Conservation (phyloP, 2,329 filamentous ascomycete genomes). For the Rosellinia necatrix region DNA sequence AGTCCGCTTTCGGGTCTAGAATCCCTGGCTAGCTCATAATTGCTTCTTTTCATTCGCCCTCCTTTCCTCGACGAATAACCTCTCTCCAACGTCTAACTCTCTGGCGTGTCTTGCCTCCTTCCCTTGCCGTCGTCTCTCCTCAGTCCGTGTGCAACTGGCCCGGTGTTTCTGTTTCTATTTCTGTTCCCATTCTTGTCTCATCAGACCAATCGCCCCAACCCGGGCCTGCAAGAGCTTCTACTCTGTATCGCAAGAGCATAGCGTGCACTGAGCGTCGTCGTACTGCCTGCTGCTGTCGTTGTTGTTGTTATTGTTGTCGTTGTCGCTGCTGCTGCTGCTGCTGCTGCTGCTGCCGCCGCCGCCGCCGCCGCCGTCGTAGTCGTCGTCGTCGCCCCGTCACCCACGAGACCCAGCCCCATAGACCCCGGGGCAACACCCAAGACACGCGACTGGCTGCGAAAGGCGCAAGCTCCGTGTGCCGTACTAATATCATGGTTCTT, state of each 20-base stretch:
- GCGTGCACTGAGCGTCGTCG: background rate
- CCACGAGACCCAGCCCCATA: background rate
- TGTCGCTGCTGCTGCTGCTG: background rate
- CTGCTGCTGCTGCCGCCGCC: background rate
- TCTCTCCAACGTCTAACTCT: slow-evolving; percentile 18
- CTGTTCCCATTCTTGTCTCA: slow-evolving; percentile 11
- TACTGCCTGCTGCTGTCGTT: background rate
- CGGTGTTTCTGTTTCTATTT: slow-evolving; percentile 16
- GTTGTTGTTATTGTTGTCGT: background rate
- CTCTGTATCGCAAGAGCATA: background rate
- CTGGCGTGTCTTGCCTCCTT: slow-evolving; percentile 5
- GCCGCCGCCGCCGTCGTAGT: background rate
- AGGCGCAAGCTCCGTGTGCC: background rate
- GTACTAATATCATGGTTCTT: slow-evolving; percentile 7
- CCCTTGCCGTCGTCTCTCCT: slow-evolving; percentile 17
- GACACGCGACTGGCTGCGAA: slow-evolving; percentile 9
- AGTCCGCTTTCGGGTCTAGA: slow-evolving; percentile 24
- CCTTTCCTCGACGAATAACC: slow-evolving; percentile 25
- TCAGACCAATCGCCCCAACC: slow-evolving; percentile 4
- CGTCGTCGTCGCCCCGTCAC: background rate
- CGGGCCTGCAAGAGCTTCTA: slow-evolving; percentile 5
- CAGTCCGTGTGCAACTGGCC: slow-evolving; percentile 16
- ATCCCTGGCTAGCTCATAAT: slow-evolving; percentile 24
- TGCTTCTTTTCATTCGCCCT: slow-evolving; percentile 30
- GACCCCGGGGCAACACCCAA: slow-evolving; percentile 5